Percentiles rank a stretch among this genome's conserved stretches.
Evolutionary conservation across 2,329 filamentous ascomycete genomes (phyloP).

Genomic region (Monilinia fructicola): DNA sequence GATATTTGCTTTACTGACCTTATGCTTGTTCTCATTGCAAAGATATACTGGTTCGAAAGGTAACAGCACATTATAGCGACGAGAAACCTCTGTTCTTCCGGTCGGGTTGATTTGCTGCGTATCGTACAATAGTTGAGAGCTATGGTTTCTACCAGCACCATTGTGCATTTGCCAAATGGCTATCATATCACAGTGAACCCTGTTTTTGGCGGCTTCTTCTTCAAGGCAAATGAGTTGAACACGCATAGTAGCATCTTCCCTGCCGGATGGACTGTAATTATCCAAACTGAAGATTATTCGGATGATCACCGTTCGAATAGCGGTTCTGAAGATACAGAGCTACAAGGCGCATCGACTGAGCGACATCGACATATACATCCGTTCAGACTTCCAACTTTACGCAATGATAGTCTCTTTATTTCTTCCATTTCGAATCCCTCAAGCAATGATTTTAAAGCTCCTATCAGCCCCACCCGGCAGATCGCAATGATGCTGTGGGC

Average conservation of each 20-base stretch:
- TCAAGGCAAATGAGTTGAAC: conserved; percentile 78
- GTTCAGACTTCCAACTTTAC: conserved; percentile 74
- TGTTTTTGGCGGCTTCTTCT: conserved; percentile 88
- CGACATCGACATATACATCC: conserved; percentile 53
- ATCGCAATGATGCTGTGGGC: conserved; percentile 97
- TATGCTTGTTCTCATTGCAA: not conserved
- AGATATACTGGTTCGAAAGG: not conserved
- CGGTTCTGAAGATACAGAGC: conserved; percentile 37
- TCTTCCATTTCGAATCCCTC: conserved; percentile 87
- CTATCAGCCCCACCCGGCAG: conserved; percentile 78
- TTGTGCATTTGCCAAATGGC: conserved; percentile 80
- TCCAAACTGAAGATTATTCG: conserved; percentile 62
- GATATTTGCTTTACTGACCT: not conserved
- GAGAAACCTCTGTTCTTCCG: not conserved
- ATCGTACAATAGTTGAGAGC: conserved; percentile 7
- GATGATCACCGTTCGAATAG: conserved; percentile 39
- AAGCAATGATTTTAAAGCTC: conserved; percentile 74
- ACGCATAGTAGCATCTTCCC: conserved; percentile 71
- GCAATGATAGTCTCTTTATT: conserved; percentile 82
- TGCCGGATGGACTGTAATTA: conserved; percentile 84
- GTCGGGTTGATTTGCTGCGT: not conserved
- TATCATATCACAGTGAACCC: conserved; percentile 78
- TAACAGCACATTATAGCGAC: not conserved
- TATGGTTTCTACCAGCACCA: conserved; percentile 36
- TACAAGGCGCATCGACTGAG: conserved; percentile 35